These are phyloP conservation scores for Volvox carteri DNA, from an alignment of 163 green algal species.

Conservation along the genomic window DNA sequence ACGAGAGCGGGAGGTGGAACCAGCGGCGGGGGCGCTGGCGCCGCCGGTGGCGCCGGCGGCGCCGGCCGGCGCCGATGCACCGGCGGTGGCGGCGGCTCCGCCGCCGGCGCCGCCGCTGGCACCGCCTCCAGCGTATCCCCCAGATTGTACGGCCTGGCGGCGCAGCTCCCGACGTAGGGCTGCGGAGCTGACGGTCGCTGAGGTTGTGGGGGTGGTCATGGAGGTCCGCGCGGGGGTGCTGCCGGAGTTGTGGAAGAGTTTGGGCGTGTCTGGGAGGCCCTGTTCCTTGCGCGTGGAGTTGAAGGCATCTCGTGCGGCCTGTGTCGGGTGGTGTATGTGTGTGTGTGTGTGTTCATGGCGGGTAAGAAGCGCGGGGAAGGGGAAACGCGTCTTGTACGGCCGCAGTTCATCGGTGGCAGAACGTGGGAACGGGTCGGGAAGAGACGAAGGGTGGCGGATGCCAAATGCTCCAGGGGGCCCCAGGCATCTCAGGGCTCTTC, in stretches of 20 bases:
- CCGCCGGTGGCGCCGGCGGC: not conserved
- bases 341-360: not conserved
- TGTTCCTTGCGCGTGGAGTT: not conserved
- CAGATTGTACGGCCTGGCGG: not conserved
- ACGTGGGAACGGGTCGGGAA: too few species aligned
- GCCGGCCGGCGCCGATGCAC: not conserved
- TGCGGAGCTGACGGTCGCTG: not conserved
- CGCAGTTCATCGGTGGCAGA: too few species aligned
- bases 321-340: not conserved
- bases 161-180: slow-evolving; percentile 17
- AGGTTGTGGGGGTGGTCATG: not conserved
- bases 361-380: too few species aligned
- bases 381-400: too few species aligned
- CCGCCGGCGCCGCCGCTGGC: not conserved
- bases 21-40: not conserved
- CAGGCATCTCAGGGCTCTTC: too few species aligned
- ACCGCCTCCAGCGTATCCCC: not conserved
- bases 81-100: not conserved
- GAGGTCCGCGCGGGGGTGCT: not conserved
- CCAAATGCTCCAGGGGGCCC: too few species aligned
- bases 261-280: slow-evolving; percentile 13
- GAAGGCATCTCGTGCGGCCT: slow-evolving; percentile 34
- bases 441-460: too few species aligned
- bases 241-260: slow-evolving; percentile 18
- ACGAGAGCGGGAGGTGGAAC: not conserved